Percentiles rank a stretch among this genome's conserved stretches.
phyloP scores from a whole-genome alignment of 1,139 yeast species.

The Hemisphaericaspora lyxosophila region DNA sequence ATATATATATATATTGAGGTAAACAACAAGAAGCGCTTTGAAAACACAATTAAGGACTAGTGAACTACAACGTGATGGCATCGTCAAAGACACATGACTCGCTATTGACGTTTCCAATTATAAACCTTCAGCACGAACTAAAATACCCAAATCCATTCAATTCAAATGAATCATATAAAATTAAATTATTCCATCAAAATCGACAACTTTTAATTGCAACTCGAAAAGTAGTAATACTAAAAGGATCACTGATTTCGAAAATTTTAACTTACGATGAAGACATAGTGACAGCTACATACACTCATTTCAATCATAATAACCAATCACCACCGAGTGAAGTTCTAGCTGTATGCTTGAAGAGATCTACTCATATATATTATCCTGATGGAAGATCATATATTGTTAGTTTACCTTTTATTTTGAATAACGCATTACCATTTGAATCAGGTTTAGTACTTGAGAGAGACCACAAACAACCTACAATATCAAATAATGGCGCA shows the following conservation, averaged over 20 bases:
- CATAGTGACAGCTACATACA: constrained; percentile 51
- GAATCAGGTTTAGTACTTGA: constrained; percentile 67
- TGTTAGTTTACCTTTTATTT: constrained; percentile 62
- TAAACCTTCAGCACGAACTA: constrained; percentile 12
- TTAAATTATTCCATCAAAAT: constrained; percentile 27
- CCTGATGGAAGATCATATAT: constrained; percentile 57
- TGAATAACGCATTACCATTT: constrained; percentile 56
- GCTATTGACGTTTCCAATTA: constrained; percentile 8
- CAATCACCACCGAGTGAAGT: constrained; percentile 3
- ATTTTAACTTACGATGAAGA: constrained; percentile 50
- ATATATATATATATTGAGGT: too few species aligned
- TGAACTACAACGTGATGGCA: too few species aligned
- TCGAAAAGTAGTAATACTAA: constrained; percentile 20
- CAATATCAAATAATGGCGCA: constrained; percentile 1
- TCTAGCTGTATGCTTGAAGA: constrained; percentile 51
- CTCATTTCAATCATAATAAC: constrained; percentile 29
- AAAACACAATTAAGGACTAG: too few species aligned
- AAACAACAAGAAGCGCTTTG: too few species aligned
- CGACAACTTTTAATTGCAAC: constrained; percentile 29
- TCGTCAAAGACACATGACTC: constrained; percentile 1
- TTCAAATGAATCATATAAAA: constrained; percentile 14
- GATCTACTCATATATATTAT: constrained; percentile 57
- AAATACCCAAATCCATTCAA: constrained; percentile 19
- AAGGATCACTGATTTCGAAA: constrained; percentile 25
- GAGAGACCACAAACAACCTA: constrained; percentile 29